A percentile compares a stretch with the other conserved stretches of the same genome.
Conservation (phyloP, 345 rosid genomes). For the Excoecaria agallocha region DNA sequence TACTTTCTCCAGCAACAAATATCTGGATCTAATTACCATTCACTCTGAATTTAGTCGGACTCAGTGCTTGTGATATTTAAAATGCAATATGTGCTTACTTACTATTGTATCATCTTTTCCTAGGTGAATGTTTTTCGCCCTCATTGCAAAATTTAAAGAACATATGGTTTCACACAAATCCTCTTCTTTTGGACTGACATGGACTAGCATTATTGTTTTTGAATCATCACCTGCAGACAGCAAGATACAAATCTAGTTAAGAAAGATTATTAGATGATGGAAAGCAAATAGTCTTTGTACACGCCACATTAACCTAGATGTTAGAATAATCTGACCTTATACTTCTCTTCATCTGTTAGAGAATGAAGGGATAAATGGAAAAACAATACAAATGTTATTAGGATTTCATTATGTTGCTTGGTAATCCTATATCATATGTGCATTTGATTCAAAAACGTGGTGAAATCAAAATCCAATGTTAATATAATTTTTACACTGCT, state of each 20-base stretch:
- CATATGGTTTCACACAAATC: slow-evolving; percentile 81
- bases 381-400: not conserved
- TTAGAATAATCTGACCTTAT: not conserved
- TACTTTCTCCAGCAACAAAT: not conserved
- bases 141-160: slow-evolving; percentile 65
- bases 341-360: not conserved
- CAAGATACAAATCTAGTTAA: not conserved
- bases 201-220: slow-evolving; percentile 79
- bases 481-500: not conserved
- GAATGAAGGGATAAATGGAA: not conserved
- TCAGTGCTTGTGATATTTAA: not conserved
- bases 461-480: not conserved
- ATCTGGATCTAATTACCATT: slow-evolving; percentile 1
- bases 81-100: slow-evolving; percentile 22
- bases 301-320: not conserved
- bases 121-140: slow-evolving; percentile 62
- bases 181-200: slow-evolving; percentile 76
- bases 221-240: slow-evolving; percentile 63
- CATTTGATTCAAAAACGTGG: not conserved
- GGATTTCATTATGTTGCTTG: not conserved
- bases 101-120: slow-evolving; percentile 54
- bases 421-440: not conserved
- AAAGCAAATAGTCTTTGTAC: not conserved
- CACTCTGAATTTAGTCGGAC: not conserved
- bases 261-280: not conserved